A percentile compares a stretch with the other conserved stretches of the same genome.
Evolutionary conservation across 2,329 filamentous ascomycete genomes (phyloP).

Genomic region (Dactylellina leptospora): DNA sequence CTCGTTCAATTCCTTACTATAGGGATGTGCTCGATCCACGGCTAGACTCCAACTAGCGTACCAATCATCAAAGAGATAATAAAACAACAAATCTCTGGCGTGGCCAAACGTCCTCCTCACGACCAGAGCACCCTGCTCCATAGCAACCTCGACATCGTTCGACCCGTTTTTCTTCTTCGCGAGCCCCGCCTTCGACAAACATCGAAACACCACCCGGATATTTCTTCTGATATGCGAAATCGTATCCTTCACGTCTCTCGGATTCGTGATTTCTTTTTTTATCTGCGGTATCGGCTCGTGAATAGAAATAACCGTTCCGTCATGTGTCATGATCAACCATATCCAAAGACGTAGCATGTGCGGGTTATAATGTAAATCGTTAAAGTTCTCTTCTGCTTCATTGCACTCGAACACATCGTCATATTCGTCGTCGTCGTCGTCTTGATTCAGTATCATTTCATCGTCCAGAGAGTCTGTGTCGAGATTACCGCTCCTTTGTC

Average conservation of each 20-base stretch:
- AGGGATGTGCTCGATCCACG: conserved; percentile 67
- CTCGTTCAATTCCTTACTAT: conserved; percentile 64
- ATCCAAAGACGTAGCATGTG: conserved; percentile 65
- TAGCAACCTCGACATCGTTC: conserved; percentile 61
- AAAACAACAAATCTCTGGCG: conserved; percentile 70
- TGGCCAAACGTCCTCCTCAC: conserved; percentile 61
- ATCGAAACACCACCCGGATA: conserved; percentile 56
- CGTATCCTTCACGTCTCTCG: conserved; percentile 38
- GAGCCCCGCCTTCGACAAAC: conserved; percentile 58
- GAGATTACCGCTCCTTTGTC: conserved; percentile 57
- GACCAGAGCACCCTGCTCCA: conserved; percentile 59
- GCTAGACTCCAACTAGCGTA: conserved; percentile 70
- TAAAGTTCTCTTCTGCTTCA: conserved; percentile 54
- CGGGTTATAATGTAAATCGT: conserved; percentile 56
- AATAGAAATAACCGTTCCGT: conserved; percentile 65
- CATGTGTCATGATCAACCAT: conserved; percentile 61
- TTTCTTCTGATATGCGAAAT: conserved; percentile 57
- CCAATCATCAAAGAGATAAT: conserved; percentile 75
- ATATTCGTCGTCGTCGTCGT: conserved; percentile 26
- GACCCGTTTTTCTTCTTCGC: conserved; percentile 64
- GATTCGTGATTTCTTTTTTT: conserved; percentile 57
- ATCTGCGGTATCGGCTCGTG: conserved; percentile 59
- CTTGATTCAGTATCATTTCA: conserved; percentile 43
- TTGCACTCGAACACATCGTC: conserved; percentile 44
- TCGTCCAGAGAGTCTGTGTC: conserved; percentile 33